Base-by-base conservation (phyloP, 1,284 basidiomycete species). In the Lentinus polychrous region DNA sequence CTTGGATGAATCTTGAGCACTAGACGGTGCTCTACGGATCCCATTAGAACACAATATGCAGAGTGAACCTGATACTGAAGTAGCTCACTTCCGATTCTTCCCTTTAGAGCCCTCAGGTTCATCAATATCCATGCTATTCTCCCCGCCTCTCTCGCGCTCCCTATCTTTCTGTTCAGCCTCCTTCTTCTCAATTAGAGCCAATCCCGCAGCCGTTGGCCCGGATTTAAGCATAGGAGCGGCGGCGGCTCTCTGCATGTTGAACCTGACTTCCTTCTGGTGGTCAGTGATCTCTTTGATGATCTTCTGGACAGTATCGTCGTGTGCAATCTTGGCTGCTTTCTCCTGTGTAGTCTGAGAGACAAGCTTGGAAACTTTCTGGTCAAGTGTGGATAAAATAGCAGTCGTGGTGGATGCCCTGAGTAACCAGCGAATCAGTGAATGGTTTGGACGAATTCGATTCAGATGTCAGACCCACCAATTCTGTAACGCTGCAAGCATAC, bases 401-500 rank as follows among this genome's bases (percentile, higher is more conserved):
- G 81, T 72, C 1, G 90, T 90, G 12, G 86, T 91, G 6, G 73
- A 68, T 23, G 85, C 81, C 89, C 88, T 91, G 54, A 31, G 32
- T 15, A 36, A 34, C 44, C 52, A 32, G 23, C n/a, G n/a, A n/a
- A n/a, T 46, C 15, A 53, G 50, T 40, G 3, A 36, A 39, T n/a
- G n/a, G n/a, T n/a, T n/a, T n/a, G n/a, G n/a, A n/a, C n/a, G n/a
- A n/a, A n/a, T n/a, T n/a, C n/a, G n/a, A n/a, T n/a, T n/a, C n/a
- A n/a, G n/a, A n/a, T n/a, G n/a, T n/a, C n/a, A n/a, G n/a, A n/a
- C 82, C 55, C 43, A 90, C 91, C 91, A 94, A 51, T 79, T 77
- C 55, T 80, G 71, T 36, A 94, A 69, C 0, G 83, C 78, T 1
- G 66, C 64, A 35, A 89, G 68, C 1, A 93, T 61, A 8, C 66